phyloP scores from a whole-genome alignment of 805 yeast species.

The Diddensiella transvaalensis region DNA sequence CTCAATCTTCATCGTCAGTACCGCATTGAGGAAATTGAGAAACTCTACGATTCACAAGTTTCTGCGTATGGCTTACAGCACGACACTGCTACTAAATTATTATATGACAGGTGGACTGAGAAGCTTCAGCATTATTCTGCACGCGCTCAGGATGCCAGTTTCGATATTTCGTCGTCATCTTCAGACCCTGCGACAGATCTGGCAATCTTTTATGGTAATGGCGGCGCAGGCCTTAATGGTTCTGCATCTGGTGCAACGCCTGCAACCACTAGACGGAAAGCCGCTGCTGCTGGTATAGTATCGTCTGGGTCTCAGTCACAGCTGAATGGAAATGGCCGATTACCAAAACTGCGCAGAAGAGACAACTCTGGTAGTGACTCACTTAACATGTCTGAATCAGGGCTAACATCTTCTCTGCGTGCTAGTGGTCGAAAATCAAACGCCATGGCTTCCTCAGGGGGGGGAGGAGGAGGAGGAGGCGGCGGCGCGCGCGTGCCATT shows the following conservation, averaged over 20 bases:
- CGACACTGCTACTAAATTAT: slow-evolving; percentile 4
- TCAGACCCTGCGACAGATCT: slow-evolving; percentile 5
- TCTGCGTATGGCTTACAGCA: slow-evolving; percentile 12
- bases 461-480: neutral
- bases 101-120: slow-evolving; percentile 15
- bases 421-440: neutral
- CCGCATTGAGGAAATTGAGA: slow-evolving; percentile 11
- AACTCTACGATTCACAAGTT: slow-evolving; percentile 14
- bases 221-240: too few relatives aligned
- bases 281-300: neutral
- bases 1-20: slow-evolving; percentile 14
- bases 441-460: neutral
- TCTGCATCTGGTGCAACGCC: neutral
- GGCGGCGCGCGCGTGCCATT: neutral
- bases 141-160: slow-evolving; percentile 2
- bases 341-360: slow-evolving; percentile 3
- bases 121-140: slow-evolving; percentile 18
- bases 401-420: neutral
- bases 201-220: neutral
- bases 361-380: slow-evolving; percentile 1
- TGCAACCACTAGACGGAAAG: neutral
- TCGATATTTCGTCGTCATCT: slow-evolving; percentile 2
- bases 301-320: neutral
- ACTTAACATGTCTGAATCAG: neutral
- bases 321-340: neutral